These are phyloP conservation scores for Claviceps purpurea DNA, from an alignment of 2,329 filamentous ascomycete species.

Conservation along the genomic window DNA sequence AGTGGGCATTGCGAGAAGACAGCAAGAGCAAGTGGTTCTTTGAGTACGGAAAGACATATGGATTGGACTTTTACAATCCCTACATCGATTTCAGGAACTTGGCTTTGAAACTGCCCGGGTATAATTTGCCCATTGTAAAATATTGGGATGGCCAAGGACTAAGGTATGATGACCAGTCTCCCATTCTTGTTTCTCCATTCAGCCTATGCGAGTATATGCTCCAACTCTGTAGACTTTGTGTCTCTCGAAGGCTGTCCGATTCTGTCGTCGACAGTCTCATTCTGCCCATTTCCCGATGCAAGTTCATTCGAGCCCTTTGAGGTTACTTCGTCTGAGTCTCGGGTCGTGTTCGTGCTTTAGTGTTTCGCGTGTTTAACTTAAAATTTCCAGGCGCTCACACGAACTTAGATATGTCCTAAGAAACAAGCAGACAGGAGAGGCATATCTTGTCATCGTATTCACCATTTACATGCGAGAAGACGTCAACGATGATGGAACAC, in stretches of 20 bases:
- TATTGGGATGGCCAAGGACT: constrained; percentile 72
- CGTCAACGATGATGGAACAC: constrained; percentile 42
- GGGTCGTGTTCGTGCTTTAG: neutral
- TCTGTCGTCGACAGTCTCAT: neutral
- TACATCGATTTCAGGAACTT: constrained; percentile 77
- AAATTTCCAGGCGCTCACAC: constrained; percentile 52
- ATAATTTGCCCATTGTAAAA: constrained; percentile 57
- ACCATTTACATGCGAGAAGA: constrained; percentile 59
- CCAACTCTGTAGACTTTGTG: neutral
- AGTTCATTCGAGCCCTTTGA: too few species aligned
- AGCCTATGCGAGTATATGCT: constrained; percentile 1
- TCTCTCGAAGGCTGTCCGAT: neutral
- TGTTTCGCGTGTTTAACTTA: constrained; percentile 8
- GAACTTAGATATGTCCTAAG: constrained; percentile 85
- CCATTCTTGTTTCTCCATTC: neutral
- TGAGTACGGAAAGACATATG: constrained; percentile 38
- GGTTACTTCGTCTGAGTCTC: constrained; percentile 3
- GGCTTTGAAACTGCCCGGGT: constrained; percentile 57
- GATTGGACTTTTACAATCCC: constrained; percentile 70
- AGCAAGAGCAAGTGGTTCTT: constrained; percentile 42
- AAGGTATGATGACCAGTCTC: constrained; percentile 38
- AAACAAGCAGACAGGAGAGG: constrained; percentile 57
- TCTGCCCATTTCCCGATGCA: neutral
- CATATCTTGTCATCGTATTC: constrained; percentile 74
- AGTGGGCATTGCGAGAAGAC: constrained; percentile 39